Conservation (phyloP, 441 rosid species). For the Capsella rubella region DNA sequence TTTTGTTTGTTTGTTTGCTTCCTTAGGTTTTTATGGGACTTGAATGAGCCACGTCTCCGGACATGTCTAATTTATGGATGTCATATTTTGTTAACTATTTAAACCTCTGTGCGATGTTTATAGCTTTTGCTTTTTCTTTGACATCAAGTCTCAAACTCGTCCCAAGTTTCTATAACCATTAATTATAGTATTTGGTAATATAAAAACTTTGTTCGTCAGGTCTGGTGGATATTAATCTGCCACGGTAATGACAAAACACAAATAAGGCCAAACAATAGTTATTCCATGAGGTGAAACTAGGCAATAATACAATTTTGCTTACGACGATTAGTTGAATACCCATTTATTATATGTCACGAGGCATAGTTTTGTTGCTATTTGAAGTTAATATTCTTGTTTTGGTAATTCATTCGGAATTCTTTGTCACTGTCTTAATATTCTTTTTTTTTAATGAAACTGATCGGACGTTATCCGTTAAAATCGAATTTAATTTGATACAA, state of each 20-base stretch:
- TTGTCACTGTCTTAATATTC: not conserved
- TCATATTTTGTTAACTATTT: not conserved
- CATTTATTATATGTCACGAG: conserved; percentile 24
- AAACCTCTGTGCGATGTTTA: conserved; percentile 13
- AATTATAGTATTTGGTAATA: not conserved
- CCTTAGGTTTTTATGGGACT: not conserved
- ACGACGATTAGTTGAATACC: not conserved
- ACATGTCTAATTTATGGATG: not conserved
- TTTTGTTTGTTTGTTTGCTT: not conserved
- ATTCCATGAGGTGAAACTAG: conserved; percentile 13
- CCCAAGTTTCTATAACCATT: conserved; percentile 13
- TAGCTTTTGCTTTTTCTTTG: not conserved
- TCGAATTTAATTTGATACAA: conserved; percentile 12
- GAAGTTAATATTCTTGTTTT: not conserved
- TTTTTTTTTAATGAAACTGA: not conserved
- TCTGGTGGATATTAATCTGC: conserved; percentile 31
- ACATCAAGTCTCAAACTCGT: conserved; percentile 11
- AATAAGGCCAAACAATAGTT: conserved; percentile 8
- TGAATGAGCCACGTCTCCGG: conserved; percentile 33
- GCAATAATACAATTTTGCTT: conserved; percentile 26
- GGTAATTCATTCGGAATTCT: not conserved
- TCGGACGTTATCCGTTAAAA: not conserved
- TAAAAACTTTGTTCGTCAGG: not conserved
- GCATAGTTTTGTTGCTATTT: conserved; percentile 17
- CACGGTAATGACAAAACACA: conserved; percentile 12